A percentile compares a stretch with the other conserved stretches of the same genome.
These are phyloP conservation scores for Millerago galiae DNA, from an alignment of 805 yeast species.

Conservation along the genomic window DNA sequence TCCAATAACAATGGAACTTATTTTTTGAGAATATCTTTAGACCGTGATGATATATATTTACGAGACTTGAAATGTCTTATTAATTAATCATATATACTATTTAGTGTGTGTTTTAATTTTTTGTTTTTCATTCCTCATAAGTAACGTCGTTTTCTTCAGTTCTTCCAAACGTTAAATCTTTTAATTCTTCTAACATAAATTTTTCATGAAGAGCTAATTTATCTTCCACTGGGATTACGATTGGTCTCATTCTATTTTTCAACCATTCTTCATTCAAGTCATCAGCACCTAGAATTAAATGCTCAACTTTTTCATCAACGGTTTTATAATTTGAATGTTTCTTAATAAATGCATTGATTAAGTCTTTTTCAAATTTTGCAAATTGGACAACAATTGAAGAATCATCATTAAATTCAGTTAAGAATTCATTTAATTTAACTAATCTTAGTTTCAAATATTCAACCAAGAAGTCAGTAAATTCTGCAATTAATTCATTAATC, in stretches of 20 bases:
- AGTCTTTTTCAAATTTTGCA: conserved; percentile 13
- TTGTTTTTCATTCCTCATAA: neutral
- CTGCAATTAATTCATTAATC: conserved; percentile 15
- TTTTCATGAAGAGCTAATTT: conserved; percentile 9
- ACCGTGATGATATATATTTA: too few species aligned
- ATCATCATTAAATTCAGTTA: neutral
- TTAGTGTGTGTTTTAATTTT: neutral
- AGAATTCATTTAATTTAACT: conserved; percentile 2
- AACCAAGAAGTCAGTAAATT: conserved; percentile 15
- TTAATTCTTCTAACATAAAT: conserved; percentile 3
- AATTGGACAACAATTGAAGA: conserved; percentile 15
- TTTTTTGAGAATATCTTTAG: too few species aligned
- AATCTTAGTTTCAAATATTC: conserved; percentile 13
- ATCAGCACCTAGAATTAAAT: conserved; percentile 16
- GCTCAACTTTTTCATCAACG: conserved; percentile 12
- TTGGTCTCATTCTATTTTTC: conserved; percentile 18
- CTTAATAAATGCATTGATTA: conserved; percentile 7
- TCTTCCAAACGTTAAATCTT: conserved; percentile 4
- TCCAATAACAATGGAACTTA: too few species aligned
- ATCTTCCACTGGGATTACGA: conserved; percentile 9
- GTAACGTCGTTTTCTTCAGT: conserved; percentile 7
- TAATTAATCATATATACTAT: too few species aligned
- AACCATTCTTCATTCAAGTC: conserved; percentile 21
- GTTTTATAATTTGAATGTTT: neutral
- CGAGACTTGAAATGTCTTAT: too few species aligned